Evolutionary conservation across 169 alveolate genomes (phyloP).

Genomic region (Plasmodium ovale): DNA sequence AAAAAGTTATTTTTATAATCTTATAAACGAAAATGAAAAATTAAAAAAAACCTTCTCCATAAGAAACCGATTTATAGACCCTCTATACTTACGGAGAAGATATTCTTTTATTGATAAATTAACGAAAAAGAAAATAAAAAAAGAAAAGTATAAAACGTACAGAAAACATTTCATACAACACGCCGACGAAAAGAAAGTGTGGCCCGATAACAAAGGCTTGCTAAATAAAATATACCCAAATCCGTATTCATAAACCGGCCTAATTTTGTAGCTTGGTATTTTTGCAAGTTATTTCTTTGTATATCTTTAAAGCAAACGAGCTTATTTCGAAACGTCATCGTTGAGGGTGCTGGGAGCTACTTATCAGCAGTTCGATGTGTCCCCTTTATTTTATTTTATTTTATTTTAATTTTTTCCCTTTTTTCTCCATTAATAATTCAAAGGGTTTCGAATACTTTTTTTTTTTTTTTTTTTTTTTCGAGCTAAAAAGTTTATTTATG

Average conservation of each 20-base stretch:
- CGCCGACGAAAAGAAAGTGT: slow-evolving; percentile 84
- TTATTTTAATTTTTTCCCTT: no score
- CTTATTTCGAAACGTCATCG: no score
- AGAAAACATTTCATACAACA: slow-evolving; percentile 82
- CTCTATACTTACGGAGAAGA: slow-evolving; percentile 84
- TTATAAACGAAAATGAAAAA: slow-evolving; percentile 61
- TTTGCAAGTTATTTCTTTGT: no score
- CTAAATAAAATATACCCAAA: slow-evolving; percentile 84
- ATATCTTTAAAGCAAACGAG: no score
- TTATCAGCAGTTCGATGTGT: no score
- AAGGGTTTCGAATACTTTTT: neutral
- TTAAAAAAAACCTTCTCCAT: slow-evolving; percentile 48
- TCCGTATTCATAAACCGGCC: slow-evolving; percentile 71
- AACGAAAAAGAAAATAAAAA: slow-evolving; percentile 81
- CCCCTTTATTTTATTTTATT: no score
- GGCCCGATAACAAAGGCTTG: slow-evolving; percentile 88
- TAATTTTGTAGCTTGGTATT: no score
- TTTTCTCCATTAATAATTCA: no score
- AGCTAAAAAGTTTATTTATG: neutral
- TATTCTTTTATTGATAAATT: slow-evolving; percentile 83
- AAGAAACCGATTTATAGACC: slow-evolving; percentile 83
- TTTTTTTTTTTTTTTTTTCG: no score
- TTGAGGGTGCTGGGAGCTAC: no score
- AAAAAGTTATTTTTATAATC: slow-evolving; percentile 26
- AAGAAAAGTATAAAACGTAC: slow-evolving; percentile 82